Base-by-base conservation (phyloP, 192 early-diverging fungal genomes). In the Backusella mclennaniae region DNA sequence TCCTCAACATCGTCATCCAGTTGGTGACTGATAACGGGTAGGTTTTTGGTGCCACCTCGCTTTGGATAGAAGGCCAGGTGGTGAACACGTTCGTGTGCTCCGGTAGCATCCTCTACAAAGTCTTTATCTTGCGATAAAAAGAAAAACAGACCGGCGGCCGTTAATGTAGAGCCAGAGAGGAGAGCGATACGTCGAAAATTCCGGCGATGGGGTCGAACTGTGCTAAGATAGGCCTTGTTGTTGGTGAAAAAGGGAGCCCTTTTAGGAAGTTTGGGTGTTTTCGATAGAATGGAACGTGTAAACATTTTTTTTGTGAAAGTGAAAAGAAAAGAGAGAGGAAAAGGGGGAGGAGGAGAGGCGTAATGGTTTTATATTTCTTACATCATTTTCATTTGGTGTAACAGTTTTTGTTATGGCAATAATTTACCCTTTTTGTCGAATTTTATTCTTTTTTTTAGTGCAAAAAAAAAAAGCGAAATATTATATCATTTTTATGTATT, bases 41-140 rank as follows among this genome's bases (percentile, higher is more conserved):
- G 67, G 35, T 86, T 80, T 75, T 87, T 87, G 9, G 76, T 63
- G 2, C 88, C 88, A 26, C 88, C 88, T 11, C 71, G 73, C 23
- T 76, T n/a, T 11, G 69, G 80, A 35, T 67, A 72, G 9, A 82
- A 46, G 15, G 81, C 81, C 9, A 76, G 41, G 5, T 56, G 12
- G 6, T 71, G 69, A 0, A 75, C 73, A 33, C 44, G 26, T 19
- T 73, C 69, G 8, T 63, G 56, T 8, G 56, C 56, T 4, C 56
- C 56, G 23, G 4, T 14, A 23, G 56, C 56, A 0, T 63, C 56
- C n/a, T 63, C 56, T 8, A 63, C 11, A 63, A 12, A 63, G 3
- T 63, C 56, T 14, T 63, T 63, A 63, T 63, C 56, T 63, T 63
- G 56, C 0, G 56, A 63, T 23, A 63, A 63, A 63, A 63, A 63